Evolutionary conservation across 1,284 basidiomycete species (phyloP).

Genomic region (Puccinia coronata): DNA sequence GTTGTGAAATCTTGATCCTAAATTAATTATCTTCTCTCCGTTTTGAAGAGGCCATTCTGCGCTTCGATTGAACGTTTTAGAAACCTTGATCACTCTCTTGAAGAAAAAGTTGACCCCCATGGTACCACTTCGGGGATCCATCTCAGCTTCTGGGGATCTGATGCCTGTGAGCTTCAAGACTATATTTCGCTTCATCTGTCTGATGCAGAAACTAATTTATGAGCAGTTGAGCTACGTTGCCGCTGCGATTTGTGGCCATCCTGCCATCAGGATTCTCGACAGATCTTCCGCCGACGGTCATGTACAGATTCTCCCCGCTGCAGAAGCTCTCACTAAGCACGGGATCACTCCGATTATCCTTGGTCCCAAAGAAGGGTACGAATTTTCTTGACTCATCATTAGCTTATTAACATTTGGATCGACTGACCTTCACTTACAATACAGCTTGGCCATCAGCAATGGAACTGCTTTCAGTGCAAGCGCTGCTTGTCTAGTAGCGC

Average conservation of each 20-base stretch:
- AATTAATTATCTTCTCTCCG: too few species aligned
- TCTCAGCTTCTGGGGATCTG: slow-evolving; percentile 72
- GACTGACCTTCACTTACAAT: neutral
- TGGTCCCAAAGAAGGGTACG: slow-evolving; percentile 72
- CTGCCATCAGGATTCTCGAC: slow-evolving; percentile 71
- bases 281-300: slow-evolving; percentile 64
- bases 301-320: slow-evolving; percentile 66
- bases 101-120: slow-evolving; percentile 74
- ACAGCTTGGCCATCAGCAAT: slow-evolving; percentile 63
- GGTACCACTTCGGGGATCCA: slow-evolving; percentile 78
- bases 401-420: too few species aligned
- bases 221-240: slow-evolving; percentile 76
- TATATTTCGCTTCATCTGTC: slow-evolving; percentile 61
- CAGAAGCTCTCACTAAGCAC: slow-evolving; percentile 69
- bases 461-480: slow-evolving; percentile 76
- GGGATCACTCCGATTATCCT: slow-evolving; percentile 70
- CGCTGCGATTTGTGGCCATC: slow-evolving; percentile 73
- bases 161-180: slow-evolving; percentile 55
- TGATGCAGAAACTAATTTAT: slow-evolving; percentile 61
- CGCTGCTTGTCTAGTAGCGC: slow-evolving; percentile 63
- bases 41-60: slow-evolving; percentile 62
- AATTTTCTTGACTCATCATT: neutral
- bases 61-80: slow-evolving; percentile 75
- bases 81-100: slow-evolving; percentile 75
- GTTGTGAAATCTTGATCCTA: too few species aligned